Evolutionary conservation across 371 early-diverging fungal species (phyloP).

Genomic region (Rhizopus delemar): DNA sequence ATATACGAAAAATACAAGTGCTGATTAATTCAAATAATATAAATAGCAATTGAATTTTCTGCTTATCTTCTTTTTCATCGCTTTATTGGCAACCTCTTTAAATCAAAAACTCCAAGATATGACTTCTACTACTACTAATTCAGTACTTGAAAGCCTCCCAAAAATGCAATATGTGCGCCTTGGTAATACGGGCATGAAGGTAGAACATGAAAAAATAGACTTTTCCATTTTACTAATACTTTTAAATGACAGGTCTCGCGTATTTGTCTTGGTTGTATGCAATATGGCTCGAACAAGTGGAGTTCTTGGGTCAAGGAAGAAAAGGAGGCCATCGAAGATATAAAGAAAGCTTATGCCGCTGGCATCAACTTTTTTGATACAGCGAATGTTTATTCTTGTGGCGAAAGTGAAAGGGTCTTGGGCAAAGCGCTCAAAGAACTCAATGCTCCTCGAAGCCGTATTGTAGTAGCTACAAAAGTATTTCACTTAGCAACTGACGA

Average conservation of each 20-base stretch:
- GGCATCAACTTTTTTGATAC: slow-evolving; percentile 54
- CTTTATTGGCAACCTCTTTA: too few relatives aligned
- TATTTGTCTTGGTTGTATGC: slow-evolving; percentile 20
- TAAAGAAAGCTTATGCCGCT: slow-evolving; percentile 44
- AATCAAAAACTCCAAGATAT: too few relatives aligned
- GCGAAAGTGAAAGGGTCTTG: slow-evolving; percentile 39
- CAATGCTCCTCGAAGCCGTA: slow-evolving; percentile 39
- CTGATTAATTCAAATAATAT: too few relatives aligned
- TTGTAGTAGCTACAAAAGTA: slow-evolving; percentile 46
- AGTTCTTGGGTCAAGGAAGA: slow-evolving; percentile 33
- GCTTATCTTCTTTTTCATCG: too few relatives aligned
- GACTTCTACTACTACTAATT: too few relatives aligned
- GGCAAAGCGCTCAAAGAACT: slow-evolving; percentile 40
- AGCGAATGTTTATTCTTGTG: slow-evolving; percentile 35
- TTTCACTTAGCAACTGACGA: slow-evolving; percentile 13
- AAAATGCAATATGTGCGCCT: slow-evolving; percentile 28
- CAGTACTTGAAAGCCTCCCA: not conserved
- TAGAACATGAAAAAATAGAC: not conserved
- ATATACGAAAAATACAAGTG: too few relatives aligned
- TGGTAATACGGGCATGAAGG: slow-evolving; percentile 24
- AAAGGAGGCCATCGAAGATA: slow-evolving; percentile 36
- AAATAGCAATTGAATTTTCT: not conserved
- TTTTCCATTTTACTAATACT: too few relatives aligned
- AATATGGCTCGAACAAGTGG: slow-evolving; percentile 17
- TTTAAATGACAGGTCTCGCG: slow-evolving; percentile 11